Evolutionary conservation across 352 stramenopile species (phyloP), one percentile per base, ranked within the genome.

Genomic region (Phytophthora pistaciae): DNA sequence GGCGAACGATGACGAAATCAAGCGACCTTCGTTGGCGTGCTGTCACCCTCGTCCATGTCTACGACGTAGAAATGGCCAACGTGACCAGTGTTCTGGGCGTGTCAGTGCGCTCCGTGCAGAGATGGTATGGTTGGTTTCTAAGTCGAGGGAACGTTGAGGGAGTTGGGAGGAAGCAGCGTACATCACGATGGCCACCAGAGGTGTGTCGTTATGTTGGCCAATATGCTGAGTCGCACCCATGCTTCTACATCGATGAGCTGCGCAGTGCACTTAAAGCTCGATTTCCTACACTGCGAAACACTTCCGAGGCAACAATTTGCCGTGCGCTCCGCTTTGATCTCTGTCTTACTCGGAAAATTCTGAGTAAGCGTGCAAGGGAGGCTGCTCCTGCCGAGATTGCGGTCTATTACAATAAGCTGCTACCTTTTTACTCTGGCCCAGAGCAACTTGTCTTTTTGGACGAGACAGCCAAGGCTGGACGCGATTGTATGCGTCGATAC

Each of bases 201-300:
- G 57, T 40, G 16, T 53, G 36, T 40, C 23, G 8, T 33, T 56
- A 31, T 60, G 60, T 68, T 9, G 60, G 25, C 7, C 23, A 68
- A 29, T 68, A 68, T 44, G 20, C 18, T 42, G 42, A 54, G 52
- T 25, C 16, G 9, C 21, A 68, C 16, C 52, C 61, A 23, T 61
- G 61, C 16, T 61, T 61, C 29, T 61, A 68, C 29, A 27, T 68
- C 13, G 48, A 61, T 27, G 50, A 61, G 40, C 52, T 68, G 5
- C 36, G 20, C 5, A 46, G 29, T 13, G 50, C n/a, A 25, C 20
- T 68, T 11, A 46, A 60, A 23, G 13, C 9, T 13, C 16, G 31
- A 8, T 68, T 61, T 56, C 25, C 20, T 6, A n/a, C 20, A 10
- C 52, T 68, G 33, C 21, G 20, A 46, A 68, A 49, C 11, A 54